Evolutionary conservation across 2,329 filamentous ascomycete species (phyloP).

Genomic region (Didymella lethalis): DNA sequence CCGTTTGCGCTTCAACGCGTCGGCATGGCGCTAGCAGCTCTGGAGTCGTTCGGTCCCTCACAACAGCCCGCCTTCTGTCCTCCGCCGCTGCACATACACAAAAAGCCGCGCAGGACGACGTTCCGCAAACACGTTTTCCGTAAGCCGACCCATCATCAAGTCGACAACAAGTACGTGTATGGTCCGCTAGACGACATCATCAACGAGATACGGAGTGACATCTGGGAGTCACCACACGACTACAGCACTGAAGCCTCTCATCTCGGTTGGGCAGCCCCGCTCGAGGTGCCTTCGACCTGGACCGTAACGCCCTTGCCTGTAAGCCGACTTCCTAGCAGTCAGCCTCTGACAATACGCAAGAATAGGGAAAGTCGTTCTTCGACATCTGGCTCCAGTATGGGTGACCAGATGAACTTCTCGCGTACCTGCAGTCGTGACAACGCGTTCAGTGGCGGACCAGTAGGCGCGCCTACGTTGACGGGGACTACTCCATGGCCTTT

Average conservation of each 20-base stretch:
- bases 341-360: slow-evolving; percentile 46
- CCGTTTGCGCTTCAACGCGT: slow-evolving; percentile 18
- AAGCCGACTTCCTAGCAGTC: slow-evolving; percentile 39
- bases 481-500: slow-evolving; percentile 23
- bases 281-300: slow-evolving; percentile 33
- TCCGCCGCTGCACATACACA: slow-evolving; percentile 41
- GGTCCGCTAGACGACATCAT: slow-evolving; percentile 49
- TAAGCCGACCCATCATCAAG: slow-evolving; percentile 29
- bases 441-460: slow-evolving; percentile 8
- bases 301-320: slow-evolving; percentile 39
- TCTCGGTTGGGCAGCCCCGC: slow-evolving; percentile 28
- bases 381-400: slow-evolving; percentile 36
- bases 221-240: slow-evolving; percentile 34
- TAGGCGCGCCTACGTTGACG: slow-evolving; percentile 9
- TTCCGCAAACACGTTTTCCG: slow-evolving; percentile 37
- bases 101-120: slow-evolving; percentile 38
- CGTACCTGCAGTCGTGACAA: slow-evolving; percentile 27
- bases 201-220: slow-evolving; percentile 42
- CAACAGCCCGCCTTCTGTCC: slow-evolving; percentile 33
- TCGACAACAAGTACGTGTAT: slow-evolving; percentile 16
- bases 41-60: slow-evolving; percentile 20
- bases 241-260: slow-evolving; percentile 21
- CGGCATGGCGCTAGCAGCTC: slow-evolving; percentile 26
- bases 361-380: slow-evolving; percentile 44
- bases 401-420: slow-evolving; percentile 24